Evolutionary conservation across 164 flowering plant genomes (phyloP).

Genomic region (Paratinospora sagittata): DNA sequence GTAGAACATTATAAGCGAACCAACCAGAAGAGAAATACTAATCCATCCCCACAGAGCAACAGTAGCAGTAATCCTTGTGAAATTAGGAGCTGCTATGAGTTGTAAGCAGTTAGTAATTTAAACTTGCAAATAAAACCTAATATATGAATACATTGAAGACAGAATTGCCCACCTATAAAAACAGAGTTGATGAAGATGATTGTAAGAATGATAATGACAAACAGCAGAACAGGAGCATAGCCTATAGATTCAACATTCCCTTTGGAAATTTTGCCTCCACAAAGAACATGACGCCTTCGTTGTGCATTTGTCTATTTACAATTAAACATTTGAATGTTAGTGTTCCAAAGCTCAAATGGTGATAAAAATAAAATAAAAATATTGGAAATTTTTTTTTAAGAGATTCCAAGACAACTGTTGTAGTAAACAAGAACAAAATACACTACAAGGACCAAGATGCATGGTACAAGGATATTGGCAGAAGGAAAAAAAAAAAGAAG

Average conservation of each 20-base stretch:
- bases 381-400: too few species aligned
- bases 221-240: conserved; percentile 73
- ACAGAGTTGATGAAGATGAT: conserved; percentile 79
- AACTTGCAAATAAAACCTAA: background rate
- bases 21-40: conserved; percentile 56
- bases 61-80: conserved; percentile 74
- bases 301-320: conserved; percentile 61
- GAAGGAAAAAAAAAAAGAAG: background rate
- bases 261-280: conserved; percentile 36
- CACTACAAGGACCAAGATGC: background rate
- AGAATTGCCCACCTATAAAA: conserved; percentile 46
- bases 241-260: conserved; percentile 44
- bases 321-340: conserved; percentile 1
- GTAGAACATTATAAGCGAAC: conserved; percentile 61
- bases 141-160: conserved; percentile 4
- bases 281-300: conserved; percentile 32
- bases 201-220: conserved; percentile 29
- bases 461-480: background rate
- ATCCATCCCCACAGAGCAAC: conserved; percentile 96
- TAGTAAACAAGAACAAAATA: background rate
- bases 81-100: conserved; percentile 51
- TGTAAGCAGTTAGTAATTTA: conserved; percentile 10
- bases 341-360: conserved; percentile 1
- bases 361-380: background rate
- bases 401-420: background rate